phyloP scores from a whole-genome alignment of 2,329 filamentous ascomycete genomes.

The Colletotrichum chlorophyti region DNA sequence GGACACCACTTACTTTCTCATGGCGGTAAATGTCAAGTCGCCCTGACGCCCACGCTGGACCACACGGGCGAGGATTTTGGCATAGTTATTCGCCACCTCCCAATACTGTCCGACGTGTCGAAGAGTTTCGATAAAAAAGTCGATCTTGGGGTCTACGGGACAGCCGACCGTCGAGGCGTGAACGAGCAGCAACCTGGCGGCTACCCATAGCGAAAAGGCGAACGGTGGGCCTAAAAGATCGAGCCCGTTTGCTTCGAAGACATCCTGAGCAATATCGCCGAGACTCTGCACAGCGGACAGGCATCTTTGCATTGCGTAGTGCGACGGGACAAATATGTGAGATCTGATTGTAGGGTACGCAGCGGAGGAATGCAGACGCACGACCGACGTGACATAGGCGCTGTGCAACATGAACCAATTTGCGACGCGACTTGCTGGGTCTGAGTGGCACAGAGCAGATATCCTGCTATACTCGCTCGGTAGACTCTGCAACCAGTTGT shows the following conservation, averaged over 20 bases:
- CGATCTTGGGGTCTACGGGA: slow-evolving; percentile 45
- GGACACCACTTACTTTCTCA: slow-evolving; percentile 45
- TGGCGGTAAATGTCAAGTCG: slow-evolving; percentile 44
- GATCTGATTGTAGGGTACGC: slow-evolving; percentile 49
- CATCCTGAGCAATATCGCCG: slow-evolving; percentile 50
- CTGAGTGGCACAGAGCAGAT: slow-evolving; percentile 51
- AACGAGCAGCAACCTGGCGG: slow-evolving; percentile 47
- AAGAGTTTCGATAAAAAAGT: slow-evolving; percentile 51
- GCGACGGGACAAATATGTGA: slow-evolving; percentile 49
- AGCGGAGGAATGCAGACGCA: slow-evolving; percentile 50
- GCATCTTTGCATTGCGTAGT: slow-evolving; percentile 53
- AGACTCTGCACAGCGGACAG: slow-evolving; percentile 51
- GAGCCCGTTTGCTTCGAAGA: slow-evolving; percentile 49
- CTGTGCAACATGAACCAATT: slow-evolving; percentile 55
- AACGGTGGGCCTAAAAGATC: slow-evolving; percentile 51
- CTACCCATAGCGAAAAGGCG: slow-evolving; percentile 52
- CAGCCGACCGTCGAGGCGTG: slow-evolving; percentile 47
- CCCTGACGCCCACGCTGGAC: slow-evolving; percentile 44
- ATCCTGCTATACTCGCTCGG: slow-evolving; percentile 54
- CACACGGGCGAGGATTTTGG: slow-evolving; percentile 46
- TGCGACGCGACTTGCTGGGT: slow-evolving; percentile 51
- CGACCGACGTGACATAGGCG: slow-evolving; percentile 51
- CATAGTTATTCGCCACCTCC: slow-evolving; percentile 51
- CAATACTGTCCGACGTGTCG: slow-evolving; percentile 49
- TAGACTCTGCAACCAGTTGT: slow-evolving; percentile 49